phyloP scores from a whole-genome alignment of 75 land plant species.

The Gnetum montanum region DNA sequence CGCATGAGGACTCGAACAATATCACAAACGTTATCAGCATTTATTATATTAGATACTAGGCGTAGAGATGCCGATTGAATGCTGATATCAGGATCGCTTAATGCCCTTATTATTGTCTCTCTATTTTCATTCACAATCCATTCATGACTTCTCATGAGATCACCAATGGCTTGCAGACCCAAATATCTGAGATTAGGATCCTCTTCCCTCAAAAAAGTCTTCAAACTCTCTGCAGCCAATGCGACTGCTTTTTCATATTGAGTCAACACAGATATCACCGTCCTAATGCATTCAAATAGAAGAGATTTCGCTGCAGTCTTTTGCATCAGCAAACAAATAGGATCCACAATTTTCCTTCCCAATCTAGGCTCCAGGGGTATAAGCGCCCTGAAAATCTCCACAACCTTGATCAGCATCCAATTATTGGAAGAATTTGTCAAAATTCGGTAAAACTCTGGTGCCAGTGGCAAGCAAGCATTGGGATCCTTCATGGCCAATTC shows the following conservation, averaged over 20 bases:
- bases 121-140: constrained; percentile 75
- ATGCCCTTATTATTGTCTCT: constrained; percentile 50
- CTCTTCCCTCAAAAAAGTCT: constrained; percentile 52
- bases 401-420: constrained; percentile 85
- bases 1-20: constrained; percentile 46
- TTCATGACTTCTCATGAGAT: constrained; percentile 35
- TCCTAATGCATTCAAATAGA: constrained; percentile 77
- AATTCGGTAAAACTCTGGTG: constrained; percentile 70
- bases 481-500: constrained; percentile 63
- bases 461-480: constrained; percentile 48
- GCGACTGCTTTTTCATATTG: constrained; percentile 57
- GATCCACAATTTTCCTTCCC: constrained; percentile 70
- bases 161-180: constrained; percentile 60
- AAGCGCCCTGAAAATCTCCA: constrained; percentile 81
- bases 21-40: constrained; percentile 61
- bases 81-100: constrained; percentile 67
- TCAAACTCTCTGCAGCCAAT: constrained; percentile 63
- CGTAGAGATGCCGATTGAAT: constrained; percentile 56
- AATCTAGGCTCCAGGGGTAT: constrained; percentile 75
- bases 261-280: constrained; percentile 49
- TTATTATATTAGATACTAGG: constrained; percentile 70
- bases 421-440: constrained; percentile 56
- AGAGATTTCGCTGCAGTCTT: constrained; percentile 71
- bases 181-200: constrained; percentile 89
- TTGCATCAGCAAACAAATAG: constrained; percentile 63